A percentile compares a stretch with the other conserved stretches of the same genome.
Conservation (phyloP, 2,329 filamentous ascomycete species). For the Alternaria viburni region DNA sequence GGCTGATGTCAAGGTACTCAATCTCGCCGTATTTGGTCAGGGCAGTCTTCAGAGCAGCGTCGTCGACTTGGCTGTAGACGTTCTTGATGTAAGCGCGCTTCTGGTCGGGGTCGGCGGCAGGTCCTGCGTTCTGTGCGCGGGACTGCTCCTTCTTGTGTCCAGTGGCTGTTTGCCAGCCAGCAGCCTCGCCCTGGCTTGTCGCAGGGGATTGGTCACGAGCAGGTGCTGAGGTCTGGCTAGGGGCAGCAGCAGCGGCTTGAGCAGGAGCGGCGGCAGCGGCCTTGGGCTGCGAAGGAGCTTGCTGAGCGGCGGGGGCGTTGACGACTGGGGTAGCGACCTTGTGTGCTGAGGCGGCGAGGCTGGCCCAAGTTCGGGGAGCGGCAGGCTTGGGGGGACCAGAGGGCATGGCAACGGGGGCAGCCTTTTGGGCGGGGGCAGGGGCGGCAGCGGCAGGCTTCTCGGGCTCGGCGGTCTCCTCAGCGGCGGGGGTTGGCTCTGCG, state of each 20-base stretch:
- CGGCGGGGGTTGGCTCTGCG: constrained; percentile 37
- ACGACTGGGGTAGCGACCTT: constrained; percentile 53
- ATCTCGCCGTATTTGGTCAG: constrained; percentile 73
- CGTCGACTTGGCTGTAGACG: constrained; percentile 85
- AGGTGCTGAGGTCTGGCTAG: constrained; percentile 41
- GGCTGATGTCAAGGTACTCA: constrained; percentile 68
- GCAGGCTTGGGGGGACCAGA: constrained; percentile 64
- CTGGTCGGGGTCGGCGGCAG: constrained; percentile 71
- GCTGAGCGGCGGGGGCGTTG: constrained; percentile 42
- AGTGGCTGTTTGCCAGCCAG: constrained; percentile 85
- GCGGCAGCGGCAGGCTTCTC: constrained; percentile 70
- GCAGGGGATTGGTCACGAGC: constrained; percentile 47
- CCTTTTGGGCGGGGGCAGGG: constrained; percentile 66
- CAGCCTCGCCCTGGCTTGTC: constrained; percentile 60
- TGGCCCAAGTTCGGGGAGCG: constrained; percentile 74
- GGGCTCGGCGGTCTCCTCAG: constrained; percentile 48
- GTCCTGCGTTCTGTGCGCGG: constrained; percentile 70
- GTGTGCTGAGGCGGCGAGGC: constrained; percentile 63
- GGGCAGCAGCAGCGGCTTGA: constrained; percentile 26
- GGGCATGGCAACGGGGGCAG: constrained; percentile 62
- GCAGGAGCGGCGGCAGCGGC: constrained; percentile 41
- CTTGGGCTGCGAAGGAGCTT: constrained; percentile 44
- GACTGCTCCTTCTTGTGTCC: constrained; percentile 84
- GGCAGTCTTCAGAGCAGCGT: constrained; percentile 71
- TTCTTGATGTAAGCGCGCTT: constrained; percentile 94